Evolutionary conservation across 1,139 yeast species (phyloP).

Genomic region (Pichia cactophila): DNA sequence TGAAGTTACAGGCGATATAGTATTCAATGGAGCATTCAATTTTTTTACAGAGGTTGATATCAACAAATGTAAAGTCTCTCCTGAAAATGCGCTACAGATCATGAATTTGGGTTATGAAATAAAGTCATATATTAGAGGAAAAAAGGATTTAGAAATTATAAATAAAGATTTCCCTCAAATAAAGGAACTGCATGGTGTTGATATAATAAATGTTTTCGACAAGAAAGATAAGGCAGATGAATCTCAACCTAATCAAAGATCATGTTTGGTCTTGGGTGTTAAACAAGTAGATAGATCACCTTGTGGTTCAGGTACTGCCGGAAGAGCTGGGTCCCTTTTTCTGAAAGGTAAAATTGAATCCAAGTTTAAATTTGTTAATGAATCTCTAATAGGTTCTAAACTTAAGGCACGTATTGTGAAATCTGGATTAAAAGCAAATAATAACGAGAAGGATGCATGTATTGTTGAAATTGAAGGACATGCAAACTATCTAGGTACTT

Average conservation of each 20-base stretch:
- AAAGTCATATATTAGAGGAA: constrained; percentile 10
- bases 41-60: constrained; percentile 17
- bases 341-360: constrained; percentile 12
- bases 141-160: constrained; percentile 11
- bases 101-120: constrained; percentile 19
- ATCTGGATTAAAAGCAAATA: constrained; percentile 17
- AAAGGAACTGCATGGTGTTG: constrained; percentile 19
- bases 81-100: constrained; percentile 17
- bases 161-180: constrained; percentile 23
- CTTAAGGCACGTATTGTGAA: constrained; percentile 17
- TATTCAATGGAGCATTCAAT: constrained; percentile 25
- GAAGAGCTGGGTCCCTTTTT: constrained; percentile 20
- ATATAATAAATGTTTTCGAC: constrained; percentile 11
- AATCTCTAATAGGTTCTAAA: constrained; percentile 22
- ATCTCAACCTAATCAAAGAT: constrained; percentile 12
- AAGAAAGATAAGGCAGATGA: constrained; percentile 13
- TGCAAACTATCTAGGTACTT: constrained; percentile 21
- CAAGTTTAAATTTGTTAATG: constrained; percentile 15
- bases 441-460: constrained; percentile 18
- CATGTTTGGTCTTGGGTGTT: constrained; percentile 20
- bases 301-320: constrained; percentile 26
- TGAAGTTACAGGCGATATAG: constrained; percentile 21
- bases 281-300: constrained; percentile 26
- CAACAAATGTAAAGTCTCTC: constrained; percentile 10
- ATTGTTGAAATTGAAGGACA: constrained; percentile 21